Evolutionary conservation across 2,329 filamentous ascomycete genomes (phyloP), one percentile per base, ranked within the genome.

Genomic region (Phoma sp.): DNA sequence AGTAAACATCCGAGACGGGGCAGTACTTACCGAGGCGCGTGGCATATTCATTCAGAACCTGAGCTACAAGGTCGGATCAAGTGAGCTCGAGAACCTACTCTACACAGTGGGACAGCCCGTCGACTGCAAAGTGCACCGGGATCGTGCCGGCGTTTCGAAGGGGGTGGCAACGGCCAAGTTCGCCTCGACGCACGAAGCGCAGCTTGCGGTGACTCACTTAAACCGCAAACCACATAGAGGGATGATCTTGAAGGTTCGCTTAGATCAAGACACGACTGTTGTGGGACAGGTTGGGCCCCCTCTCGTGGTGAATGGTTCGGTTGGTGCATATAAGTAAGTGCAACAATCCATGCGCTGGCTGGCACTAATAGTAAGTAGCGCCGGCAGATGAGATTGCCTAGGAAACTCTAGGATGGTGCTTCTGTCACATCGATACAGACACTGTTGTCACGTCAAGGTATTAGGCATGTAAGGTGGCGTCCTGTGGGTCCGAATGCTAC

Each of bases 11-110:
- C 62, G 60, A n/a, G 58, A 67, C n/a, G 73, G 74, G 8, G 71
- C 68, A 15, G 61, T 74, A 19, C 56, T 72, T 25, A 76, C 74
- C 7, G 74, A 77, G 55, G 64, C 70, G 22, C 72, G 74, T 7
- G 74, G 73, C 7, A 70, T 77, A 27, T 75, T 75, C 58, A 70
- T 77, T 31, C 64, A 63, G 21, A 67, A 69, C 17, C 55, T 76
- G 15, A 70, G 57, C 41, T 74, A 69, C 51, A 65, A 62, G 8
- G 64, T 62, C 36, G 61, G 61, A 7, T 57, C 61, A 19, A 61
- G 52, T 22, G 70, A 75, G 10, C 64, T 76, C 9, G 51, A 58
- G 13, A 46, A 54, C 7, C 54, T 76, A 13, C 51, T 76, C 9
- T 55, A 56, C 27, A 67, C 60, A 25, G 62, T 67, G 5, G 70